Percentiles rank a stretch among this genome's conserved stretches.
Evolutionary conservation across 1,284 basidiomycete species (phyloP).

Genomic region (Kalmanozyma brasiliensis): DNA sequence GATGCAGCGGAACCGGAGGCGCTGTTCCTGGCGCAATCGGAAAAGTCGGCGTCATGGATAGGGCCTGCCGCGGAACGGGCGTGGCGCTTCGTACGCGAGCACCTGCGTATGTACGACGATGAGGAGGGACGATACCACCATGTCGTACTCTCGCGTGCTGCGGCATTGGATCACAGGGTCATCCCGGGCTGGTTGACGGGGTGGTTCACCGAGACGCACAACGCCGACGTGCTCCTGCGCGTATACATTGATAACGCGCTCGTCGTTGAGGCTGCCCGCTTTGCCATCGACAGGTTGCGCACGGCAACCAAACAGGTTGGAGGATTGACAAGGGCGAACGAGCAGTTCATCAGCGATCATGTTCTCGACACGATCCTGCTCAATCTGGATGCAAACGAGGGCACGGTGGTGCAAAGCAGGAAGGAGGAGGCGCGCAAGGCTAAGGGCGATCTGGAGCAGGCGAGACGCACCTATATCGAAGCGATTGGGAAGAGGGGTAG

Average conservation of each 20-base stretch:
- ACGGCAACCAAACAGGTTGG: conserved; percentile 11
- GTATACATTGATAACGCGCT: conserved; percentile 34
- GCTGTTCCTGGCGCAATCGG: conserved; percentile 50
- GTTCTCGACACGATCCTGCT: conserved; percentile 37
- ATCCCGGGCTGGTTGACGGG: conserved; percentile 34
- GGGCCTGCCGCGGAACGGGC: conserved; percentile 83
- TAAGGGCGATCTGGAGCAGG: conserved; percentile 21
- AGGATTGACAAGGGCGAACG: conserved; percentile 15
- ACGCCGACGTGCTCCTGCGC: conserved; percentile 40
- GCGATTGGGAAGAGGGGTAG: conserved; percentile 17
- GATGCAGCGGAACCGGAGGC: conserved; percentile 53
- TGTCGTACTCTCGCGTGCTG: conserved; percentile 66
- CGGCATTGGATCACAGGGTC: conserved; percentile 22
- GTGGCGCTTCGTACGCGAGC: conserved; percentile 85
- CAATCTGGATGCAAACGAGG: conserved; percentile 27
- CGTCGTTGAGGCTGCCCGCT: conserved; percentile 31
- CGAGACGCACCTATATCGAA: conserved; percentile 30
- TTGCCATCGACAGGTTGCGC: conserved; percentile 31
- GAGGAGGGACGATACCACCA: conserved; percentile 75
- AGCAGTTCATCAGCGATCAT: conserved; percentile 32
- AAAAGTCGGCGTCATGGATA: conserved; percentile 75
- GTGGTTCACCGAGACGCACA: conserved; percentile 33
- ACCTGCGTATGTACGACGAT: conserved; percentile 80
- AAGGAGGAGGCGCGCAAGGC: conserved; percentile 12
- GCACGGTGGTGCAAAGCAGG: conserved; percentile 21